Percentiles rank a stretch among this genome's conserved stretches.
phyloP scores from a whole-genome alignment of 495 filamentous ascomycete genomes.

The Barbatosphaeria neglecta region DNA sequence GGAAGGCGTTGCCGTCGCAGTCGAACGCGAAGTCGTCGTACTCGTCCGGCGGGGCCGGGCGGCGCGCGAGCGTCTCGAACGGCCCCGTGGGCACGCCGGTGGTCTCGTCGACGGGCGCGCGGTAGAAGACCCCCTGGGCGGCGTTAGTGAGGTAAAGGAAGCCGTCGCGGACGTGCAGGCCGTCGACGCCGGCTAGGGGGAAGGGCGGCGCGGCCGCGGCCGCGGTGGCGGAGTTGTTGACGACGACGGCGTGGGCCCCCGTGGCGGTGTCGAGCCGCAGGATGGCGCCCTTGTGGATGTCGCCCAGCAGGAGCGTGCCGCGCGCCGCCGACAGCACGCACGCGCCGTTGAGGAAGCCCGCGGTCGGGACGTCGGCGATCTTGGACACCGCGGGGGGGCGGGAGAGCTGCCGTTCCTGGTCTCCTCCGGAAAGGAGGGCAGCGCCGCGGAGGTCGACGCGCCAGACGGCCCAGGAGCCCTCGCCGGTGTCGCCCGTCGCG shows the following conservation, averaged over 20 bases:
- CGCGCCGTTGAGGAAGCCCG: constrained; percentile 19
- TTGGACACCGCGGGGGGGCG: constrained; percentile 6
- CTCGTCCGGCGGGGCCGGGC: background rate
- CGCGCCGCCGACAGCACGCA: constrained; percentile 1
- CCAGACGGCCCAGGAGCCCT: constrained; percentile 17
- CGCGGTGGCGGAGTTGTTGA: constrained; percentile 4
- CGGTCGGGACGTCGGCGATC: constrained; percentile 10
- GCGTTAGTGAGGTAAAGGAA: constrained; percentile 3
- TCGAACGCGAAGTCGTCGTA: constrained; percentile 13
- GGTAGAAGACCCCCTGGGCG: constrained; percentile 4
- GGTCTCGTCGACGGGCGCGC: constrained; percentile 5
- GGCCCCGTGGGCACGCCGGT: constrained; percentile 7
- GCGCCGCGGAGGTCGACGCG: constrained; percentile 4
- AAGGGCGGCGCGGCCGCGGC: background rate
- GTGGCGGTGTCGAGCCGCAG: constrained; percentile 2
- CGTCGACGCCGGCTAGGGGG: constrained; percentile 5
- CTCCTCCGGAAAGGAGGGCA: background rate
- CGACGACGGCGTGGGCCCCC: constrained; percentile 4
- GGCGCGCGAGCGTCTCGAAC: constrained; percentile 1
- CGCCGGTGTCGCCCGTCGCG: constrained; percentile 7
- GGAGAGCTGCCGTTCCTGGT: background rate
- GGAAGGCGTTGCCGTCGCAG: constrained; percentile 9
- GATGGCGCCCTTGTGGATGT: constrained; percentile 3
- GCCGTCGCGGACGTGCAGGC: constrained; percentile 1
- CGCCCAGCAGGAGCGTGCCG: constrained; percentile 7